Conservation (phyloP, 2,329 filamentous ascomycete genomes). For the Pestalotiopsis sp. region DNA sequence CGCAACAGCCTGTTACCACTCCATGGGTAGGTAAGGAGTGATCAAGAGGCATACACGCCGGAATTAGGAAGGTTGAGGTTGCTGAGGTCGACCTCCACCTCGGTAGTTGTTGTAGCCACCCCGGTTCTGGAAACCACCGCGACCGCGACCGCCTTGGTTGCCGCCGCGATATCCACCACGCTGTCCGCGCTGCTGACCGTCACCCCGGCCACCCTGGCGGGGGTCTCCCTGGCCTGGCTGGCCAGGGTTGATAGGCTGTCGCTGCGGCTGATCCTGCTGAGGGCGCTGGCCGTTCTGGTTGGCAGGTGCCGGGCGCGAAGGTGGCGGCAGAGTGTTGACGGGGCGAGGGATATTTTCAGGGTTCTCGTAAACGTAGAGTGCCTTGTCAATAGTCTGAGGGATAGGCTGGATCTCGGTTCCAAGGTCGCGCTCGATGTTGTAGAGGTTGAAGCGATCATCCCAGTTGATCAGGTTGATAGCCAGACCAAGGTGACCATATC, state of each 20-base stretch:
- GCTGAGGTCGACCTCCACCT: slow-evolving; percentile 33
- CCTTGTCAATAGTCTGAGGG: slow-evolving; percentile 92
- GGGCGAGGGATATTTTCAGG: slow-evolving; percentile 93
- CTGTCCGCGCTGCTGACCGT: slow-evolving; percentile 32
- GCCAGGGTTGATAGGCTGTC: slow-evolving; percentile 18
- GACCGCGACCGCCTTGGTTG: slow-evolving; percentile 29
- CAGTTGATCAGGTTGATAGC: slow-evolving; percentile 99
- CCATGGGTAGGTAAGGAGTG: neutral
- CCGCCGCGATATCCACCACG: slow-evolving; percentile 30
- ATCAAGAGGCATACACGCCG: neutral
- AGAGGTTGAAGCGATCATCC: slow-evolving; percentile 98
- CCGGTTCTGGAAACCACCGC: slow-evolving; percentile 30
- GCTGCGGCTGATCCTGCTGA: slow-evolving; percentile 28
- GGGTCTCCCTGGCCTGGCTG: slow-evolving; percentile 27
- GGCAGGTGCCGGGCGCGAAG: slow-evolving; percentile 26
- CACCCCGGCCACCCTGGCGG: slow-evolving; percentile 26
- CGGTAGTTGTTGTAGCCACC: slow-evolving; percentile 35
- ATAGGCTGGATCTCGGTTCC: slow-evolving; percentile 99
- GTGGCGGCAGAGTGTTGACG: slow-evolving; percentile 44
- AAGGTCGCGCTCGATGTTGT: slow-evolving; percentile 96
- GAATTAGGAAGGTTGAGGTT: slow-evolving; percentile 22
- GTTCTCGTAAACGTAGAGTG: slow-evolving; percentile 95
- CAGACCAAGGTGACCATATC: slow-evolving; percentile 94
- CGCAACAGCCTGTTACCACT: neutral
- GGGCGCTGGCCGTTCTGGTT: slow-evolving; percentile 24